Conservation (phyloP, 805 yeast species). For the Metschnikowia orientalis region DNA sequence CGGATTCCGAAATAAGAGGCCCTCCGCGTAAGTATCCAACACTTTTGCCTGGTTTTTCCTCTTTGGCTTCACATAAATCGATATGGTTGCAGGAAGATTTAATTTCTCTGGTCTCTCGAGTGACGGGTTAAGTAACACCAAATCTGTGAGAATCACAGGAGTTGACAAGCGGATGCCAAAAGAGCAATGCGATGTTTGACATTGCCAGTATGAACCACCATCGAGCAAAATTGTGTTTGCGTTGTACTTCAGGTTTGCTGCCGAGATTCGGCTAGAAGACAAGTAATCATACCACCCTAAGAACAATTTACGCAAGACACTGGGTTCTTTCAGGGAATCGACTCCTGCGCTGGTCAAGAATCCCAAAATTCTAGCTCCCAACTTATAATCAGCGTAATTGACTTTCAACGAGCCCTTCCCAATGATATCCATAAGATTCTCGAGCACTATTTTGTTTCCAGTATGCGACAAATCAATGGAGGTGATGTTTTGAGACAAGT, state of each 20-base stretch:
- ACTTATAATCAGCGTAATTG: slow-evolving; percentile 37
- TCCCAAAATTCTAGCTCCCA: slow-evolving; percentile 39
- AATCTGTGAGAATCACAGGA: slow-evolving; percentile 33
- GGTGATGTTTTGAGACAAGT: slow-evolving; percentile 11
- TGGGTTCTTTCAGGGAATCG: slow-evolving; percentile 9
- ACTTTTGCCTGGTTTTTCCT: slow-evolving; percentile 15
- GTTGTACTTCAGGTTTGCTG: slow-evolving; percentile 28
- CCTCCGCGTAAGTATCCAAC: slow-evolving; percentile 19
- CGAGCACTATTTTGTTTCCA: slow-evolving; percentile 24
- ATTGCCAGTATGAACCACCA: slow-evolving; percentile 32
- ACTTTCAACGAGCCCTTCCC: slow-evolving; percentile 32
- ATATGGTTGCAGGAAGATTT: slow-evolving; percentile 16
- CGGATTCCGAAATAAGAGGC: slow-evolving; percentile 4
- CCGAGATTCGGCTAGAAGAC: slow-evolving; percentile 19
- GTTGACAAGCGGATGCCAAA: slow-evolving; percentile 33
- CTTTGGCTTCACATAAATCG: slow-evolving; percentile 31
- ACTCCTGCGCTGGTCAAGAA: slow-evolving; percentile 30
- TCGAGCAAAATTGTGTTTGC: slow-evolving; percentile 38
- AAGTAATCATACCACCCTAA: slow-evolving; percentile 41
- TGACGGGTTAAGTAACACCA: slow-evolving; percentile 22
- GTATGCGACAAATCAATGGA: slow-evolving; percentile 8
- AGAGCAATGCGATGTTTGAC: slow-evolving; percentile 27
- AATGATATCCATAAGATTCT: slow-evolving; percentile 28
- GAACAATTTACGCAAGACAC: slow-evolving; percentile 25
- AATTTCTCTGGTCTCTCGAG: slow-evolving; percentile 9